These are phyloP conservation scores for Suillus placidus DNA, from an alignment of 768 basidiomycete genomes.

Conservation along the genomic window DNA sequence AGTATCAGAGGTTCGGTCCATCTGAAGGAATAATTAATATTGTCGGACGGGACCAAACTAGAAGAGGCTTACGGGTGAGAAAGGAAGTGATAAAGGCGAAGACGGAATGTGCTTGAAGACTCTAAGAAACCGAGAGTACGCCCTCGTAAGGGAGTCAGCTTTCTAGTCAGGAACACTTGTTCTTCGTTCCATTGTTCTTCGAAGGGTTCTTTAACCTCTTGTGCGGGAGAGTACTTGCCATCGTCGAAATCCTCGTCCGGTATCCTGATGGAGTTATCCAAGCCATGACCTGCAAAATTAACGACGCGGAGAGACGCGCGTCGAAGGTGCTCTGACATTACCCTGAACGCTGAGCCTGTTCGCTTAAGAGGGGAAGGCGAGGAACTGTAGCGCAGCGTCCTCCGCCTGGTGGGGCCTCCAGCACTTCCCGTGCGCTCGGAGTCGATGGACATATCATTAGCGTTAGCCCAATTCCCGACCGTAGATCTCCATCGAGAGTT, in stretches of 20 bases:
- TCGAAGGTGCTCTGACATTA: conserved; percentile 57
- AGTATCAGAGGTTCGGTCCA: conserved; percentile 89
- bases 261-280: conserved; percentile 62
- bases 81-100: conserved; percentile 67
- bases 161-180: conserved; percentile 43
- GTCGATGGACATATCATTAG: conserved; percentile 37
- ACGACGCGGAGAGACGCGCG: conserved; percentile 81
- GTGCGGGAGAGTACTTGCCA: conserved; percentile 26
- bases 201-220: conserved; percentile 41
- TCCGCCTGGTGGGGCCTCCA: conserved; percentile 42
- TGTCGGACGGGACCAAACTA: conserved; percentile 4
- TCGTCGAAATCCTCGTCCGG: conserved; percentile 48
- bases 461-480: conserved; percentile 30
- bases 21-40: conserved; percentile 39
- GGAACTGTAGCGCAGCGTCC: conserved; percentile 50
- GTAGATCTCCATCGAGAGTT: conserved; percentile 43
- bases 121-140: conserved; percentile 79
- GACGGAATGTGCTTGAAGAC: conserved; percentile 64
- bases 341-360: conserved; percentile 60
- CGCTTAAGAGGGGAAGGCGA: conserved; percentile 62
- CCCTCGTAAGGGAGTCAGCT: conserved; percentile 64
- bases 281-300: conserved; percentile 64
- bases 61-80: conserved; percentile 62
- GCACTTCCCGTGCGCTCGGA: conserved; percentile 50
- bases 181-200: conserved; percentile 29